Percentiles rank a stretch among this genome's conserved stretches.
phyloP scores from a whole-genome alignment of 352 stramenopile genomes.

The Phytopythium boreale region DNA sequence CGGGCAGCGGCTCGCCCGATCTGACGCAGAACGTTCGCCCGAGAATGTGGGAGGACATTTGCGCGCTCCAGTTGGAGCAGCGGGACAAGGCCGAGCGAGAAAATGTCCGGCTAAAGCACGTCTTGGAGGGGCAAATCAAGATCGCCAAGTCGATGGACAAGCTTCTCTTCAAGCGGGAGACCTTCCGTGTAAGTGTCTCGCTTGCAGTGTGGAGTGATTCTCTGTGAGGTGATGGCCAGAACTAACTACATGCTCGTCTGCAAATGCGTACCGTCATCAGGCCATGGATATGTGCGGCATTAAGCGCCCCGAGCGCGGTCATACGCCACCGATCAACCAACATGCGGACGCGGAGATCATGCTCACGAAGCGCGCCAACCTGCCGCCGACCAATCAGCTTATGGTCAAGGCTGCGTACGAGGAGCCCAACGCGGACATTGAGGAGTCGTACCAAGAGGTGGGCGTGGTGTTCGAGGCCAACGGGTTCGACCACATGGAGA shows the following conservation, averaged over 20 bases:
- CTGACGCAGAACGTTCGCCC: conserved; percentile 6
- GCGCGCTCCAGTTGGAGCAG: conserved; percentile 19
- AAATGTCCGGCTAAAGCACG: conserved; percentile 21
- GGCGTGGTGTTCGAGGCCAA: conserved; percentile 27
- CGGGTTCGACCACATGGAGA: conserved; percentile 16
- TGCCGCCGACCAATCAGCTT: conserved; percentile 15
- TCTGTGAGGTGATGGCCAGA: neutral
- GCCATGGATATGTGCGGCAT: conserved; percentile 15
- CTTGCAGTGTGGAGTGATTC: neutral
- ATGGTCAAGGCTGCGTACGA: conserved; percentile 30
- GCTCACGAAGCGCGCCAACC: neutral
- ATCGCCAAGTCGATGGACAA: conserved; percentile 25
- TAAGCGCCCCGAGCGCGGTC: conserved; percentile 8
- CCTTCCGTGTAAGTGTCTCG: neutral
- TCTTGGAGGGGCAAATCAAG: conserved; percentile 27
- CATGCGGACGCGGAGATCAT: too few relatives aligned
- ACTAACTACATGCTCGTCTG: neutral
- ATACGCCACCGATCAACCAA: too few relatives aligned
- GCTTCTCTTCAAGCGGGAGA: conserved; percentile 24
- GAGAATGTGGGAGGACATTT: conserved; percentile 16
- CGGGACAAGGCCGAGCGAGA: conserved; percentile 21
- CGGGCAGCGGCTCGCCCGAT: conserved; percentile 5
- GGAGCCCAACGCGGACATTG: conserved; percentile 25
- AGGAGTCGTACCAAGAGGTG: conserved; percentile 23
- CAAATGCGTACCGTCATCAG: conserved; percentile 5